Evolutionary conservation across 352 stramenopile species (phyloP).

Genomic region (Globisporangium spiculum): DNA sequence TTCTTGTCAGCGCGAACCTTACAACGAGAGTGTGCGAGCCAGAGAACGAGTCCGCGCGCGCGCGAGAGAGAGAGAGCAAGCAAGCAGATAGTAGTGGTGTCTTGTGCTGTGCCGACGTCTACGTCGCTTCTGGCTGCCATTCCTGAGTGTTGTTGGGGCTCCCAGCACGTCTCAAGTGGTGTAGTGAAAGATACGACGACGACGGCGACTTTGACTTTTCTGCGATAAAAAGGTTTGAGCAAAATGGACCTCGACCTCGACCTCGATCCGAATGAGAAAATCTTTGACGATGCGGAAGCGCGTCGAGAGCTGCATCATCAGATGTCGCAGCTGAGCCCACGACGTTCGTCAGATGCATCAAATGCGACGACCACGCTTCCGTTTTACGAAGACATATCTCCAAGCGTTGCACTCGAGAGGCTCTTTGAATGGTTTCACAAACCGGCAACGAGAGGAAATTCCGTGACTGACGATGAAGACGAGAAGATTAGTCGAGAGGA

Average conservation of each 20-base stretch:
- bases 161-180: background rate
- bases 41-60: background rate
- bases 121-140: background rate
- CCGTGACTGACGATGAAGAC: background rate
- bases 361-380: slow-evolving; percentile 40
- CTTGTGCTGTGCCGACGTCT: background rate
- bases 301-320: slow-evolving; percentile 28
- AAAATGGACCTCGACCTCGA: slow-evolving; percentile 27
- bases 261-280: slow-evolving; percentile 27
- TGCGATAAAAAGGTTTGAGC: background rate
- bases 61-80: background rate
- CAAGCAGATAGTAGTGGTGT: background rate
- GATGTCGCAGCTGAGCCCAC: slow-evolving; percentile 42
- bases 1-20: background rate
- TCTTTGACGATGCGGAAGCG: slow-evolving; percentile 29
- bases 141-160: background rate
- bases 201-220: background rate
- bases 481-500: slow-evolving; percentile 19
- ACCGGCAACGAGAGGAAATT: background rate
- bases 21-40: background rate
- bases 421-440: slow-evolving; percentile 42
- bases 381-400: slow-evolving; percentile 56
- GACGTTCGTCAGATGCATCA: slow-evolving; percentile 20
- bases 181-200: slow-evolving; percentile 2
- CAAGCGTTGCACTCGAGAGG: slow-evolving; percentile 33